Percentiles rank a stretch among this genome's conserved stretches.
phyloP scores from a whole-genome alignment of 352 stramenopile genomes.

The Phytophthora boehmeriae region DNA sequence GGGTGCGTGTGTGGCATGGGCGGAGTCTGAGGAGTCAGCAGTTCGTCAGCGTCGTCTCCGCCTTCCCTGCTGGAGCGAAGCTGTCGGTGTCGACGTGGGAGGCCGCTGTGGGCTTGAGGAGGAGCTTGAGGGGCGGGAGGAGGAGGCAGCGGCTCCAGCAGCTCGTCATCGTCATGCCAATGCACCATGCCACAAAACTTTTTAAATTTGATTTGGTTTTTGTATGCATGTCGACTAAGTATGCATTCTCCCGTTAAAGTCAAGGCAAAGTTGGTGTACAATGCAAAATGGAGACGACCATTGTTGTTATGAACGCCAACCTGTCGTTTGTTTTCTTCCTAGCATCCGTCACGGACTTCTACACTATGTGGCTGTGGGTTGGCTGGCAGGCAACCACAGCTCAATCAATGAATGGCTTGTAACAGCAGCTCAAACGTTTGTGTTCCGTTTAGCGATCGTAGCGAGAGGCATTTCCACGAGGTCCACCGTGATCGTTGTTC shows the following conservation, averaged over 20 bases:
- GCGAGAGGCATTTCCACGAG: slow-evolving; percentile 32
- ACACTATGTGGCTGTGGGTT: slow-evolving; percentile 26
- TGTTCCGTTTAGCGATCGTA: slow-evolving; percentile 59
- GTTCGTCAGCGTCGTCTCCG: slow-evolving; percentile 28
- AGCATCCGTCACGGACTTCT: slow-evolving; percentile 31
- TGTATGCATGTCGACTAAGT: neutral
- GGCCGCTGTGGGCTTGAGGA: slow-evolving; percentile 19
- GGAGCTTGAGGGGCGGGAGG: slow-evolving; percentile 45
- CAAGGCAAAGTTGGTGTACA: neutral
- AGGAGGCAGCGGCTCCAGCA: slow-evolving; percentile 59
- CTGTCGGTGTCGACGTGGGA: neutral
- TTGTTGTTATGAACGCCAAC: slow-evolving; percentile 5
- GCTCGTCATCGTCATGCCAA: slow-evolving; percentile 37
- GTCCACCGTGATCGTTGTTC: slow-evolving; percentile 26
- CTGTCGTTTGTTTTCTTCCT: slow-evolving; percentile 27
- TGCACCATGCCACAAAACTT: slow-evolving; percentile 5
- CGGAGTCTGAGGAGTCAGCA: slow-evolving; percentile 36
- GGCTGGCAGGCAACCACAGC: neutral
- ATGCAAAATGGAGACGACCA: slow-evolving; percentile 7
- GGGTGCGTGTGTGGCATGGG: slow-evolving; percentile 64
- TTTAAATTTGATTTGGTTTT: slow-evolving; percentile 2
- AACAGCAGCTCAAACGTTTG: neutral
- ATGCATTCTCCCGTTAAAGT: neutral
- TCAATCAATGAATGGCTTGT: neutral
- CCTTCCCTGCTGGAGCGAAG: neutral